Evolutionary conservation across 768 basidiomycete species (phyloP).

Genomic region (Ramaria sp.): DNA sequence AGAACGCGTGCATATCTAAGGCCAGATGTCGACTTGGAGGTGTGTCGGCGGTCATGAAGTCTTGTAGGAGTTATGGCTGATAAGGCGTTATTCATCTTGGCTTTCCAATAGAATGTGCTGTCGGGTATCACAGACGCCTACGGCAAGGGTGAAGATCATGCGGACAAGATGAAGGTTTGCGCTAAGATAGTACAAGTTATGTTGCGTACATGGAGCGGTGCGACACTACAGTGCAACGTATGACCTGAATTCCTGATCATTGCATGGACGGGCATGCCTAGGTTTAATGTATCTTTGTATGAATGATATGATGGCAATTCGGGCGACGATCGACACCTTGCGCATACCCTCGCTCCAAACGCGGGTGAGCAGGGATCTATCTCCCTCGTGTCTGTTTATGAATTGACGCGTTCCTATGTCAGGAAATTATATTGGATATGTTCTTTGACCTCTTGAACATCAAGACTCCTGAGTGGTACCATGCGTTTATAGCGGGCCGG

Average conservation of each 20-base stretch:
- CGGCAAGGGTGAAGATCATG: slow-evolving; percentile 68
- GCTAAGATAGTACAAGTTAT: slow-evolving; percentile 72
- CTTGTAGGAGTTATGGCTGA: background rate
- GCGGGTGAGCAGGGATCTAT: slow-evolving; percentile 40
- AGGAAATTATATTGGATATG: slow-evolving; percentile 93
- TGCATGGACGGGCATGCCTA: slow-evolving; percentile 13
- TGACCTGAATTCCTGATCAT: background rate
- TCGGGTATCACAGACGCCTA: slow-evolving; percentile 90
- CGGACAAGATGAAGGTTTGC: slow-evolving; percentile 69
- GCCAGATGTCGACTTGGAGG: slow-evolving; percentile 85
- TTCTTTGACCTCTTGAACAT: slow-evolving; percentile 91
- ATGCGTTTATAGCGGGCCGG: slow-evolving; percentile 83
- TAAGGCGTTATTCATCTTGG: background rate
- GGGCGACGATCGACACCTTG: slow-evolving; percentile 74
- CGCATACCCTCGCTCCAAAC: slow-evolving; percentile 82
- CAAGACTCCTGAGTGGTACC: slow-evolving; percentile 86
- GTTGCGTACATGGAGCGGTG: slow-evolving; percentile 91
- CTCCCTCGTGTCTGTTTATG: background rate
- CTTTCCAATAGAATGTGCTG: slow-evolving; percentile 56
- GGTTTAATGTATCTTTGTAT: slow-evolving; percentile 92
- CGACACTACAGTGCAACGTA: slow-evolving; percentile 17
- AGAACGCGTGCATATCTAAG: slow-evolving; percentile 66
- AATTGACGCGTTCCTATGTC: slow-evolving; percentile 1
- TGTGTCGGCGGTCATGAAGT: slow-evolving; percentile 19
- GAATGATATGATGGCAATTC: slow-evolving; percentile 78